Percentiles rank a stretch among this genome's conserved stretches.
Evolutionary conservation across 192 early-diverging fungal species (phyloP).

Genomic region (Umbelopsis sp.): DNA sequence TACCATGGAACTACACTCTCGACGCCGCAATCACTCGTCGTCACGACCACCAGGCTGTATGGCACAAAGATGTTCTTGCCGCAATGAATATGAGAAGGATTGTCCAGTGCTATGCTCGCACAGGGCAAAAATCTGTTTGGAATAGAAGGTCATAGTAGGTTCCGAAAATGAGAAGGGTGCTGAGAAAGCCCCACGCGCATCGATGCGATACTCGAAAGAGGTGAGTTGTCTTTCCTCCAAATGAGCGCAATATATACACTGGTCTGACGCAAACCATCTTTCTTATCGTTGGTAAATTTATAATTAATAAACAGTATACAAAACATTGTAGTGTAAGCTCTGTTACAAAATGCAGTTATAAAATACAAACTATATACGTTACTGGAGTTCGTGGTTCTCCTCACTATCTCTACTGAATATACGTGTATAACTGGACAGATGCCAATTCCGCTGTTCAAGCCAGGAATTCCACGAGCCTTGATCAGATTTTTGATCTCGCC

Average conservation of each 20-base stretch:
- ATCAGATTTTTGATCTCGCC: conserved; percentile 24
- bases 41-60: neutral
- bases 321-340: no score
- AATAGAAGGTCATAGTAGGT: no score
- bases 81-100: neutral
- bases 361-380: neutral
- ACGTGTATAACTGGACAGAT: neutral
- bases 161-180: neutral
- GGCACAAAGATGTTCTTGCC: neutral
- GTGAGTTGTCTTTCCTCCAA: neutral
- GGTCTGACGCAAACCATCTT: neutral
- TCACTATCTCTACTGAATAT: conserved; percentile 13
- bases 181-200: neutral
- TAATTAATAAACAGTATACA: conserved; percentile 7
- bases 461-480: conserved; percentile 10
- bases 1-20: neutral
- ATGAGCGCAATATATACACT: neutral
- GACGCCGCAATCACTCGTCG: neutral
- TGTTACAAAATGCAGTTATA: no score
- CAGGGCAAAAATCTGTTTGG: no score
- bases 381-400: conserved; percentile 1
- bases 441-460: conserved; percentile 3
- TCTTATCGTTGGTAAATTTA: neutral
- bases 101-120: neutral
- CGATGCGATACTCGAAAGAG: neutral